Evolutionary conservation across 192 early-diverging fungal species (phyloP).

Genomic region (Linnemannia hyalina): DNA sequence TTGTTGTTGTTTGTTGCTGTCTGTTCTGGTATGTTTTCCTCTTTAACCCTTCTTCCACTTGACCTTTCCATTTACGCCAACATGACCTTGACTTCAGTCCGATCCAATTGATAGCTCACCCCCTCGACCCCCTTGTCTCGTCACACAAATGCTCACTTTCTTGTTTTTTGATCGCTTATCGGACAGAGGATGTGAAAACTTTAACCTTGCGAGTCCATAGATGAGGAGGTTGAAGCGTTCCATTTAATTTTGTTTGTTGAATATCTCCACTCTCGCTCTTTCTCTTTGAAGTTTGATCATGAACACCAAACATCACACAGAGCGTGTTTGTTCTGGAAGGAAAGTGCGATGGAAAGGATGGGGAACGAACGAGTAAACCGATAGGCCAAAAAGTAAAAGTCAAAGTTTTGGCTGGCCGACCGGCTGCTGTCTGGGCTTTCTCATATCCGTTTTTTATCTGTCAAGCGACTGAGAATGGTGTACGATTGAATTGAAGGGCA

Average conservation of each 20-base stretch:
- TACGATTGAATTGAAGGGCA: background rate
- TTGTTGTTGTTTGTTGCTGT: background rate
- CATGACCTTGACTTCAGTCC: background rate
- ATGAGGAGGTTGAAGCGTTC: background rate
- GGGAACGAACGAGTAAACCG: background rate
- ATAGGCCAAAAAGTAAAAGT: background rate
- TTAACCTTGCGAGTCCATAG: background rate
- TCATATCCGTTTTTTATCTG: too few species aligned
- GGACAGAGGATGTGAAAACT: background rate
- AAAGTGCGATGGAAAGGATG: background rate
- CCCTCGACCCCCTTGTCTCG: background rate
- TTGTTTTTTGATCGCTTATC: slow-evolving; percentile 21
- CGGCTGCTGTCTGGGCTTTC: too few species aligned
- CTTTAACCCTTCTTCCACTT: background rate
- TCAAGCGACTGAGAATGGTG: too few species aligned
- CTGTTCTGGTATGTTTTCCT: background rate
- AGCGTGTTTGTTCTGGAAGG: background rate
- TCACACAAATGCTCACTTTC: slow-evolving; percentile 20
- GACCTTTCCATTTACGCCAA: background rate
- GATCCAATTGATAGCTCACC: slow-evolving; percentile 2
- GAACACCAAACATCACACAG: background rate
- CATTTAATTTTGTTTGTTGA: background rate
- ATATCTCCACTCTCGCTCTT: background rate
- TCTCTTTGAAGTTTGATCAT: background rate
- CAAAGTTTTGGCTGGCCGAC: too few species aligned